Evolutionary conservation across 495 filamentous ascomycete species (phyloP).

Genomic region (Hypoxylon fragiforme): DNA sequence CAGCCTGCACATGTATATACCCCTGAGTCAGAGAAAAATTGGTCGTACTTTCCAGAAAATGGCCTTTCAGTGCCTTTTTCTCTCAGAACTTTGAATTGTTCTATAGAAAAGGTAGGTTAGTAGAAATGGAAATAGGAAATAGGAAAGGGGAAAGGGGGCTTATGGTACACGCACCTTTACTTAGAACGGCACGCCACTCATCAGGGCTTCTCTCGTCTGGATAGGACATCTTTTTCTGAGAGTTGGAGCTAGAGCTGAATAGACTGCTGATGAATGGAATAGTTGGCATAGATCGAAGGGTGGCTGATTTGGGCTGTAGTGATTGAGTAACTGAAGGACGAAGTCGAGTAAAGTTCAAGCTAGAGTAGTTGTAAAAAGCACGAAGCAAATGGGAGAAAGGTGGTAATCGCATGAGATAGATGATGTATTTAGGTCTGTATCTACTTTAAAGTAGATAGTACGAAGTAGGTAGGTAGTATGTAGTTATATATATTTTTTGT

Average conservation of each 20-base stretch:
- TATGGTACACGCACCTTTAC: conserved; percentile 58
- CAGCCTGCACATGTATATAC: conserved; percentile 87
- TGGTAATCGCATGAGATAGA: conserved; percentile 57
- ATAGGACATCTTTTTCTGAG: conserved; percentile 64
- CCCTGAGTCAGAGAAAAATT: conserved; percentile 73
- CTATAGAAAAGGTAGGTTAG: conserved; percentile 49
- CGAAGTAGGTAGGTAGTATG: too few species aligned
- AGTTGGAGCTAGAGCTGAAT: conserved; percentile 64
- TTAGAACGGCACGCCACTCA: conserved; percentile 87
- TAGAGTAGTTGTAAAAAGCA: conserved; percentile 47
- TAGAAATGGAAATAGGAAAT: conserved; percentile 3
- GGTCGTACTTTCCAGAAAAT: conserved; percentile 80
- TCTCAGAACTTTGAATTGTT: conserved; percentile 92
- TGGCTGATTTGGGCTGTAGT: conserved; percentile 10
- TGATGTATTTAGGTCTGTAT: neutral
- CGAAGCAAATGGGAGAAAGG: conserved; percentile 56
- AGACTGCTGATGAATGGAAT: conserved; percentile 79
- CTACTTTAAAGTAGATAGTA: too few species aligned
- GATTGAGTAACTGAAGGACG: conserved; percentile 21
- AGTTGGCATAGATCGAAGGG: conserved; percentile 62
- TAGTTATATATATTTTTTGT: too few species aligned
- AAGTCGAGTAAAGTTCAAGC: conserved; percentile 40
- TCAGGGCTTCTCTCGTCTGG: conserved; percentile 77
- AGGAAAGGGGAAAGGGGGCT: neutral
- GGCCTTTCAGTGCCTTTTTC: conserved; percentile 87